These are phyloP conservation scores for Primulina eburnea DNA, from an alignment of 257 asterid species.

Conservation along the genomic window DNA sequence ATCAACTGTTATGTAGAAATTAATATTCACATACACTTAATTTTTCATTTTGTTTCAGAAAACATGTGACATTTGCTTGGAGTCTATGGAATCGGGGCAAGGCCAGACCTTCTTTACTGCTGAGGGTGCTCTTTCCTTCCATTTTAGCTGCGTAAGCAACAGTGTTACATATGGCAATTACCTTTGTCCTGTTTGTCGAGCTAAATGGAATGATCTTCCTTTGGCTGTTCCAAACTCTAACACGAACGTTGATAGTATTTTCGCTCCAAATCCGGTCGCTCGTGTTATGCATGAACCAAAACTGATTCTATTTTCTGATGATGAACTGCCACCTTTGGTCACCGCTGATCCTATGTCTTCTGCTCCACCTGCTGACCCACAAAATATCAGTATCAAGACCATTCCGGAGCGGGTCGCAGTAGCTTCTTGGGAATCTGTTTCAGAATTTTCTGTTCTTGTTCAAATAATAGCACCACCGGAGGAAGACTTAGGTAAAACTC, in stretches of 20 bases:
- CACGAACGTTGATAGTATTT: background rate
- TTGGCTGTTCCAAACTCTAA: conserved; percentile 1
- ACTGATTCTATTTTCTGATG: no score
- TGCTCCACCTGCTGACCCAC: no score
- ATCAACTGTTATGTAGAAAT: no score
- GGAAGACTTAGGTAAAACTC: no score
- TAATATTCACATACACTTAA: background rate
- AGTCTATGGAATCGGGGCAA: conserved; percentile 11
- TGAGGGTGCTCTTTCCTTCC: conserved; percentile 39
- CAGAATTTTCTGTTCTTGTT: no score
- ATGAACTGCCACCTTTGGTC: no score
- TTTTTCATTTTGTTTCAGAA: conserved; percentile 20
- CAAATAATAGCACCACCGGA: no score
- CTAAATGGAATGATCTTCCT: conserved; percentile 26
- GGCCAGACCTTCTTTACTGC: conserved; percentile 36
- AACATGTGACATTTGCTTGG: conserved; percentile 34
- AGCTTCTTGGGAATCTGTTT: no score
- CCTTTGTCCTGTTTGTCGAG: conserved; percentile 34
- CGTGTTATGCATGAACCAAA: no score
- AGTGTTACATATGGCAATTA: conserved; percentile 15
- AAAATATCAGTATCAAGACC: no score
- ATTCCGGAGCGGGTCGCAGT: no score
- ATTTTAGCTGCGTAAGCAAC: conserved; percentile 30
- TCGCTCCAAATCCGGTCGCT: background rate
- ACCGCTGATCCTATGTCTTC: no score